Conservation (phyloP, 2,329 filamentous ascomycete species). For the Cladosporium sp. region DNA sequence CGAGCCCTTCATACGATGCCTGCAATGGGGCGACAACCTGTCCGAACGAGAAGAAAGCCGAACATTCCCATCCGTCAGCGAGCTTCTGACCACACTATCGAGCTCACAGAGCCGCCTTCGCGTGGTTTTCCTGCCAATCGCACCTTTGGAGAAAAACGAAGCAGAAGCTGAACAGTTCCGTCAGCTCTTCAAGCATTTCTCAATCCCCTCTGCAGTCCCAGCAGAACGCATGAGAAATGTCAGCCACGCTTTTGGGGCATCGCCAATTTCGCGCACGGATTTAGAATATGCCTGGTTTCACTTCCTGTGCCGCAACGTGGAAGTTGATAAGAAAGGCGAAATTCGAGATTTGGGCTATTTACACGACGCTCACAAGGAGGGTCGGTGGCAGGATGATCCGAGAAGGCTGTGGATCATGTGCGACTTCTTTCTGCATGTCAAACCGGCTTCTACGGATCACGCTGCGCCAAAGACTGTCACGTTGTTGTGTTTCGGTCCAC, state of each 20-base stretch:
- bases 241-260: not conserved
- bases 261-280: not conserved
- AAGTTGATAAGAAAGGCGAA: not conserved
- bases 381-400: not conserved
- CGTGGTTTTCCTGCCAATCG: constrained; percentile 1
- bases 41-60: not conserved
- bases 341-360: constrained; percentile 6
- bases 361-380: not conserved
- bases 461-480: constrained; percentile 1
- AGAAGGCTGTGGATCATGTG: constrained; percentile 5
- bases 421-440: constrained; percentile 9
- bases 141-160: not conserved
- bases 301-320: constrained; percentile 6
- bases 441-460: not conserved
- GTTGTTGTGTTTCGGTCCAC: constrained; percentile 3
- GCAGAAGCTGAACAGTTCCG: not conserved
- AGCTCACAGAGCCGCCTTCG: not conserved
- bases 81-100: not conserved
- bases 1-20: not conserved
- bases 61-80: not conserved
- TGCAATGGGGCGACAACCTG: not conserved
- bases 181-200: not conserved
- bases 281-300: constrained; percentile 5
- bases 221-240: constrained; percentile 4
- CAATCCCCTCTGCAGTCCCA: constrained; percentile 1